Base-by-base conservation (phyloP, 768 basidiomycete species). In the Xerocomellus chrysenteron region DNA sequence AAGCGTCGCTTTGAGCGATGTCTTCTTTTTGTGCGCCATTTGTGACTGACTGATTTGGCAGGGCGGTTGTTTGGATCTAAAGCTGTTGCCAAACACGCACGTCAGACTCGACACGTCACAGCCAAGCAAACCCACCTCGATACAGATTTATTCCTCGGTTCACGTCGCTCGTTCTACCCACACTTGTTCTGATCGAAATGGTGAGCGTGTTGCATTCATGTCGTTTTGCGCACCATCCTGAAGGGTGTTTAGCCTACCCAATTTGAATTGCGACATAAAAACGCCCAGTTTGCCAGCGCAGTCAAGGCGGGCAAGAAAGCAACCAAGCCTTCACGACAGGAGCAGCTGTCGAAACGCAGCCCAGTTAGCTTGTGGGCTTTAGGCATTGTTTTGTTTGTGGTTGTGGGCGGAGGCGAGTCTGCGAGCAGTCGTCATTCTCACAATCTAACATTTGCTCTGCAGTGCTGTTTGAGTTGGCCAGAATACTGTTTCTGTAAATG, bases 181-280 rank as follows among this genome's bases (percentile, higher is more conserved):
- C 36, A 19, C 21, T 41, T 33, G n/a, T 40, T 36, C 10, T 8
- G 8, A 16, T 33, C 7, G 44, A 44, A 52, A 78, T 78, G 76
- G 75, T 74, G 42, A n/a, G 69, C 61, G 30, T 51, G 17, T 37
- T 33, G 16, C 28, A 21, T 43, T 7, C n/a, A 6, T 14, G 28
- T 26, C 5, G 14, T 11, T 2, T 14, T 32, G 21, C 16, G 3
- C 26, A 12, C 7, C 4, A 12, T 5, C 7, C 55, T 67, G 14
- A 50, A 19, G 0, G 33, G 24, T 3, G 40, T 46, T 5, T 65
- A 91, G 88, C 89, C 90, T 51, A 90, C 87, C 52, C 83, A 88
- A 77, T 91, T 89, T 69, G 90, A 92, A 66, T 80, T 92, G 74
- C 86, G 88, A 63, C 83, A 85, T 66, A 83, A 84, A 72, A 94